A percentile compares a stretch with the other conserved stretches of the same genome.
Conservation (phyloP, 2,329 filamentous ascomycete species). For the Colletotrichum echinochloae region DNA sequence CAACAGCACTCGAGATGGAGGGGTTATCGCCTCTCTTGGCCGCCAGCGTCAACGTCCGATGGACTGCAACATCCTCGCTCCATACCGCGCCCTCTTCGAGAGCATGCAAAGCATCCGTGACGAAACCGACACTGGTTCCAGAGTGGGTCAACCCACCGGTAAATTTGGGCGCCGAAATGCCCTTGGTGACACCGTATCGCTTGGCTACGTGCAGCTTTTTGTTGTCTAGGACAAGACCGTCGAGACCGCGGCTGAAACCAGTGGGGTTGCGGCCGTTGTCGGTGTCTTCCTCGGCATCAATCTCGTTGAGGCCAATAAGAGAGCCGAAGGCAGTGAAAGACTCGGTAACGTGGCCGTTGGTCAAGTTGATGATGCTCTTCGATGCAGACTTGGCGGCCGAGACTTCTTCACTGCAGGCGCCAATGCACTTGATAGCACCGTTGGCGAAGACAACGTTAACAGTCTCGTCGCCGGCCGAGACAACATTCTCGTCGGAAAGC, state of each 20-base stretch:
- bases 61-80: slow-evolving; percentile 64
- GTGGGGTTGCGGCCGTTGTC: slow-evolving; percentile 62
- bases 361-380: slow-evolving; percentile 58
- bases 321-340: slow-evolving; percentile 72
- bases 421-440: slow-evolving; percentile 69
- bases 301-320: slow-evolving; percentile 71
- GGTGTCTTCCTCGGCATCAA: slow-evolving; percentile 67
- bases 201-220: slow-evolving; percentile 67
- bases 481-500: slow-evolving; percentile 55
- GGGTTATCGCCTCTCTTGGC: slow-evolving; percentile 59
- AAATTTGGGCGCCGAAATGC: slow-evolving; percentile 67
- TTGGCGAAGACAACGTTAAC: slow-evolving; percentile 64
- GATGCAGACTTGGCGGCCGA: slow-evolving; percentile 50
- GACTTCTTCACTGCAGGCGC: slow-evolving; percentile 61
- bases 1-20: slow-evolving; percentile 67
- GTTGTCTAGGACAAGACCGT: slow-evolving; percentile 66
- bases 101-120: slow-evolving; percentile 60
- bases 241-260: slow-evolving; percentile 68
- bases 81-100: slow-evolving; percentile 65
- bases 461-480: slow-evolving; percentile 43
- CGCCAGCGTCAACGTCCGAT: slow-evolving; percentile 66
- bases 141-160: slow-evolving; percentile 57
- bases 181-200: slow-evolving; percentile 68
- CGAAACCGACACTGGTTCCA: slow-evolving; percentile 70
- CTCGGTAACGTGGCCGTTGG: slow-evolving; percentile 70